These are phyloP conservation scores for Scytalidium lignicola DNA, from an alignment of 2,329 filamentous ascomycete genomes.

Conservation along the genomic window DNA sequence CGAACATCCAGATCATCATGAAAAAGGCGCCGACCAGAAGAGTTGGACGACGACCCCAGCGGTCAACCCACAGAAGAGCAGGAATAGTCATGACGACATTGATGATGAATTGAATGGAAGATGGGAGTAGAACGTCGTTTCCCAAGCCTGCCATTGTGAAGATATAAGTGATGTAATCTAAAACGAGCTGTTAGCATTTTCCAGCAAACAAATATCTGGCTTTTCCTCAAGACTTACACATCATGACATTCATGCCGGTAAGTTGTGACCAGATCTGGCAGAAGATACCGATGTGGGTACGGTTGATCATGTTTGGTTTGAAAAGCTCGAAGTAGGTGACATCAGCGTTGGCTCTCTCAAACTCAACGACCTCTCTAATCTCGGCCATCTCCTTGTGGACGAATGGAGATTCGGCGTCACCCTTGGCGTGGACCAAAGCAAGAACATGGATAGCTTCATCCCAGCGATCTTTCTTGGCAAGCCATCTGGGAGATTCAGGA, in stretches of 20 bases:
- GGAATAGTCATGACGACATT: slow-evolving; percentile 76
- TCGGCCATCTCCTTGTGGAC: slow-evolving; percentile 65
- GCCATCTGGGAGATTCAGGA: slow-evolving; percentile 58
- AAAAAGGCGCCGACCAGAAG: slow-evolving; percentile 51
- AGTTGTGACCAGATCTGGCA: slow-evolving; percentile 72
- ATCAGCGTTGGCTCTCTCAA: slow-evolving; percentile 62
- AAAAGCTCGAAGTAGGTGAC: slow-evolving; percentile 67
- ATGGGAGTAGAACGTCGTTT: slow-evolving; percentile 56
- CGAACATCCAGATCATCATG: slow-evolving; percentile 30
- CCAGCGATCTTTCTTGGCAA: slow-evolving; percentile 55
- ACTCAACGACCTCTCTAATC: slow-evolving; percentile 67
- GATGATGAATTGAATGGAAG: slow-evolving; percentile 70
- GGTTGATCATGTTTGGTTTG: slow-evolving; percentile 63
- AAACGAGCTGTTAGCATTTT: slow-evolving; percentile 7
- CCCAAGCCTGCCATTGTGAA: slow-evolving; percentile 67
- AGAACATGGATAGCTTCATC: slow-evolving; percentile 40
- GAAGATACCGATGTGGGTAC: slow-evolving; percentile 63
- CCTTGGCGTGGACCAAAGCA: slow-evolving; percentile 53
- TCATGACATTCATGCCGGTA: slow-evolving; percentile 72
- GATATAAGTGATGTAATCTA: slow-evolving; percentile 41
- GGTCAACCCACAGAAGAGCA: slow-evolving; percentile 69
- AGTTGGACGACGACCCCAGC: slow-evolving; percentile 66
- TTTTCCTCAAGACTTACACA: slow-evolving; percentile 52
- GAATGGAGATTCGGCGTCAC: slow-evolving; percentile 58
- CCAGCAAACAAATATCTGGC: slow-evolving; percentile 30